Base-by-base conservation (phyloP, 352 stramenopile genomes). In the Phytophthora meadii region DNA sequence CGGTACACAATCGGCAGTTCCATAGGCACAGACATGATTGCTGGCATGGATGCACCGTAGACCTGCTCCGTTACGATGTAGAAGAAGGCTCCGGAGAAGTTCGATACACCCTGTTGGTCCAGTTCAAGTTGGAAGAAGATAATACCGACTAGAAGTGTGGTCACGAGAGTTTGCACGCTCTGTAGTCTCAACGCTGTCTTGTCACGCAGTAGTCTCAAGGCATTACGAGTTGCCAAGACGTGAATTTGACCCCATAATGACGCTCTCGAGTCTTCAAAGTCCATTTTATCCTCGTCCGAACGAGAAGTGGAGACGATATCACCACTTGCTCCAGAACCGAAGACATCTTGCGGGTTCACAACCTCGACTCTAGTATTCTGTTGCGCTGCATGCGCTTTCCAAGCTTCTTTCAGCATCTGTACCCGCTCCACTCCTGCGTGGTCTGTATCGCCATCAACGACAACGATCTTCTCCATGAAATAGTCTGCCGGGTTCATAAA, bases 401-500 rank as follows among this genome's bases (percentile, higher is more conserved):
- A 74, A 46, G 59, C 48, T 8, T 65, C 47, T 54, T 70, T 74
- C 25, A 74, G 41, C 2, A 10, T 19, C 7, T 30, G 25, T 4
- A 74, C 53, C 5, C 65, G 52, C 22, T 70, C 65, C 5, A 77
- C 70, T 17, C 70, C 76, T 3, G 53, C 48, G 4, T 47, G 25
- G 14, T 86, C 77, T 2, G 69, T 68, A 10, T 80, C 65, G 15
- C 56, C 59, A 55, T 84, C 73, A 30, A 87, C 65, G 17, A 87
- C 65, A n/a, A 82, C 75, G 49, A 86, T 71, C 55, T 84, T 74
- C 49, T 75, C 69, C 74, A 84, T 86, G 24, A 86, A 79, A 45
- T 71, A 87, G 32, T 87, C 77, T 1, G 77, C 68, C 6, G 77
- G 77, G 27, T 84, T 87, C 60, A 79, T 71, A 61, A 81, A 87